Conservation (phyloP, 495 filamentous ascomycete genomes). For the Schizothecium vesticola region DNA sequence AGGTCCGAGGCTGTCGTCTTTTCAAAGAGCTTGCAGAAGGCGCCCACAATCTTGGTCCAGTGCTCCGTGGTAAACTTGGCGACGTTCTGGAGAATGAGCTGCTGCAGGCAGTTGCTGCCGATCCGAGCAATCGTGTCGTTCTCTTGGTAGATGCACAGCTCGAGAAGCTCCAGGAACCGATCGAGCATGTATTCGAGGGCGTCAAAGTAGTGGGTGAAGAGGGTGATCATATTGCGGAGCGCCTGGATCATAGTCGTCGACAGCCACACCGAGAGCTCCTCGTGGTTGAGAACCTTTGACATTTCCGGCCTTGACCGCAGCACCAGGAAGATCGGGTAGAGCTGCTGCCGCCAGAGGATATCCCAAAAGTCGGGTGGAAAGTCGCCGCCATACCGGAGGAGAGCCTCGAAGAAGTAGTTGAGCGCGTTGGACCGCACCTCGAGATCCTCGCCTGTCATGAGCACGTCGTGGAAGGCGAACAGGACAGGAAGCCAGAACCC, state of each 20-base stretch:
- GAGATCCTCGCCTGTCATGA: constrained; percentile 99
- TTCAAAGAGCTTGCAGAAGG: constrained; percentile 92
- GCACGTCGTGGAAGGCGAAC: constrained; percentile 96
- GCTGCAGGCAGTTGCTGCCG: constrained; percentile 94
- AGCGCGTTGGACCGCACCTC: constrained; percentile 92
- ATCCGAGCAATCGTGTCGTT: constrained; percentile 98
- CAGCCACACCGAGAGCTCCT: constrained; percentile 97
- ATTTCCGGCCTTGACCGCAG: constrained; percentile 93
- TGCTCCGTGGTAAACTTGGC: constrained; percentile 80
- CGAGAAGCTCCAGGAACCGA: constrained; percentile 85
- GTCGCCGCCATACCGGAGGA: constrained; percentile 82
- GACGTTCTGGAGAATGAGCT: constrained; percentile 92
- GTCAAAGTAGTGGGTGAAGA: constrained; percentile 98
- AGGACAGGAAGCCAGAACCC: constrained; percentile 98
- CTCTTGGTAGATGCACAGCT: constrained; percentile 96
- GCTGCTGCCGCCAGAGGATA: constrained; percentile 90
- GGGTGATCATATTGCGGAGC: constrained; percentile 92
- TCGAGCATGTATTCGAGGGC: constrained; percentile 94
- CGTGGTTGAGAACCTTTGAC: constrained; percentile 85
- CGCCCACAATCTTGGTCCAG: constrained; percentile 88
- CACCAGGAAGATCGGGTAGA: constrained; percentile 98
- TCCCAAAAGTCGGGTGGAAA: constrained; percentile 98
- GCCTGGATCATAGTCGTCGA: constrained; percentile 99
- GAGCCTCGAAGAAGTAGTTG: constrained; percentile 90
- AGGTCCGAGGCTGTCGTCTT: constrained; percentile 90